Evolutionary conservation across 140 eudicot genomes (phyloP), one percentile per base, ranked within the genome.

Genomic region (Oenanthe javanica): DNA sequence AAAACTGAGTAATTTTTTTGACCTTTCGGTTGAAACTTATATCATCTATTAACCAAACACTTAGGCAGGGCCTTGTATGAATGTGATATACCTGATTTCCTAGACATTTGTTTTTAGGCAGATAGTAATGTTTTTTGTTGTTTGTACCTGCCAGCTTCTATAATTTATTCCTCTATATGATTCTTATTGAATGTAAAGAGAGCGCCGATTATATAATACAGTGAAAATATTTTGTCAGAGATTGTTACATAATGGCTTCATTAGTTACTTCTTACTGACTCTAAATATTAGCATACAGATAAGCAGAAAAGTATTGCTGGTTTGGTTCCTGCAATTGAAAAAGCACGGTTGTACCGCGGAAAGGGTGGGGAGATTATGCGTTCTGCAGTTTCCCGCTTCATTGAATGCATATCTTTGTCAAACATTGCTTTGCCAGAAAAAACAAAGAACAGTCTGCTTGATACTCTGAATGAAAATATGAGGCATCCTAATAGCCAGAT

Each of bases 331-430:
- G 96, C 97, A 46, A 95, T 95, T 77, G 99, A 95, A 85, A 95
- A 95, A 87, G 97, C 99, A 67, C 87, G 99, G 79, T 85, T 95
- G 52, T 95, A 95, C 82, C 96, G 99, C 59, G 99, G 99, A 78
- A 95, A 95, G 80, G 97, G 99, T 77, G 99, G 99, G 83, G 97
- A 95, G 86, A 91, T 95, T 55, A 95, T 95, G 99, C 93, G 97
- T 25, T 85, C 92, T 85, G 95, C 99, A 82, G 99, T 95, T 83
- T 95, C 97, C 23, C 93, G 97, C 77, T 95, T 92, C 77, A 89
- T 91, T 81, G 91, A 95, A 83, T 90, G 97, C 81, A 92, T 89
- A 75, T 87, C 99, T 76, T 69, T 81, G 45, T 94, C 95, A 19
- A 86, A 83, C 69, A 80, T 95, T 71, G 76, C 72, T 49, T 82